Base-by-base conservation (phyloP, 2,329 filamentous ascomycete genomes). In the Didymellaceae sp. region DNA sequence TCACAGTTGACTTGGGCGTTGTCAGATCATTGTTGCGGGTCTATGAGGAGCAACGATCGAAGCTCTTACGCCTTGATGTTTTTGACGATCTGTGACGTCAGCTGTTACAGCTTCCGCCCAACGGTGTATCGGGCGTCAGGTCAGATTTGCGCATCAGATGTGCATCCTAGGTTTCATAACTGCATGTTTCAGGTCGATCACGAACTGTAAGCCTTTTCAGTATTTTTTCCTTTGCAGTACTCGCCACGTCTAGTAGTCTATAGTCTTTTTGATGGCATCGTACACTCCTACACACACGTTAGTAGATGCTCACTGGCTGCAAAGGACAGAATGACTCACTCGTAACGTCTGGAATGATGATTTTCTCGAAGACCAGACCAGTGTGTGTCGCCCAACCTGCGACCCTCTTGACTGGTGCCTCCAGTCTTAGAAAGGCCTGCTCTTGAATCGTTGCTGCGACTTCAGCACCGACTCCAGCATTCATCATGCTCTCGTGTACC, bases 401-500 rank as follows among this genome's bases (percentile, higher is more conserved):
- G 5, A 97, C 87, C 40, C 92, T 83, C 58, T 86, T 84, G 6
- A 97, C 89, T 0, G 92, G 92, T 5, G 92, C 91, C 67, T 96
- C 91, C 21, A 97, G 76, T 3, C 87, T 81, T 56, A 94, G 71
- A 69, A 97, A 97, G 0, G 91, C 93, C 47, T 88, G 86, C 61
- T 94, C 90, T 71, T 96, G 91, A 42, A 97, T 89, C 1, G 89
- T 89, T 0, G 91, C 90, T 1, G 92, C 90, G 1, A 97, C 87
- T 68, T 96, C 91, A 5, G 92, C 91, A 2, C 92, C 92, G 13
- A 96, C 84, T 11, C 92, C 92, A 6, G 89, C 89, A 64, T 96
- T 96, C 57, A 92, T 82, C 88, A 94, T 95, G 49, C 90, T 87
- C 75, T 97, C 92, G 68, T 97, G 92, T 6, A 97, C 92, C 1